Percentiles rank a stretch among this genome's conserved stretches.
These are phyloP conservation scores for Blastocystis sp. DNA, from an alignment of 352 stramenopile genomes.

Conservation along the genomic window DNA sequence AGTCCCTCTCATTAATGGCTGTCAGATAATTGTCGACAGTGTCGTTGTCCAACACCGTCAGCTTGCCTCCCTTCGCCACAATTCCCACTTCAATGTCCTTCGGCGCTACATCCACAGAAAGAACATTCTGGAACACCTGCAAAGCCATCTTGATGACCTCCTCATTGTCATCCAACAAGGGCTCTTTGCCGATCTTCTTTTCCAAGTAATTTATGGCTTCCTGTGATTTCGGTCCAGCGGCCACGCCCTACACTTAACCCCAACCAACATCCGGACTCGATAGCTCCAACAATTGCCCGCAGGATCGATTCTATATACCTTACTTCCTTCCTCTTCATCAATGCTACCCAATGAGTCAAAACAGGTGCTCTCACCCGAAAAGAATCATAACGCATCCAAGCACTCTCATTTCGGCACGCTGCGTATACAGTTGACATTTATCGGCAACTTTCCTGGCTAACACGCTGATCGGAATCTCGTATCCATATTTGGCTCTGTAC, in stretches of 20 bases:
- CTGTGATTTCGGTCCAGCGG: conserved; percentile 49
- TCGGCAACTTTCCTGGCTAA: conserved; percentile 57
- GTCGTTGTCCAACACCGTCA: conserved; percentile 7
- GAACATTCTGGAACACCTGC: conserved; percentile 47
- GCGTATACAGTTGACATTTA: conserved; percentile 58
- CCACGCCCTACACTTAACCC: conserved; percentile 9
- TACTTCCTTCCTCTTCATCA: conserved; percentile 54
- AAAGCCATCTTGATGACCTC: conserved; percentile 45
- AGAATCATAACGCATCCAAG: conserved; percentile 58
- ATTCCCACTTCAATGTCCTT: conserved; percentile 51
- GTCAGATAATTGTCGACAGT: conserved; percentile 37
- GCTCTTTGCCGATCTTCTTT: conserved; percentile 52
- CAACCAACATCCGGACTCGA: background rate
- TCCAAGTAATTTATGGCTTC: conserved; percentile 58
- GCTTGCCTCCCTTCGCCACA: conserved; percentile 29
- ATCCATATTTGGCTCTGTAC: conserved; percentile 58
- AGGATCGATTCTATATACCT: conserved; percentile 59
- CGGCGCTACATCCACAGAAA: conserved; percentile 35
- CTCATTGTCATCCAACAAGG: conserved; percentile 33
- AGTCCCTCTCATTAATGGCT: conserved; percentile 50
- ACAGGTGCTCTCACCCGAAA: conserved; percentile 23
- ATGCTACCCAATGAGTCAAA: background rate
- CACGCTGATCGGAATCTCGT: conserved; percentile 59
- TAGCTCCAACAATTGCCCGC: conserved; percentile 58
- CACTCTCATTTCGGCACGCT: conserved; percentile 55